Conservation (phyloP, 2,329 filamentous ascomycete genomes). For the Clarireedia hainanense region DNA sequence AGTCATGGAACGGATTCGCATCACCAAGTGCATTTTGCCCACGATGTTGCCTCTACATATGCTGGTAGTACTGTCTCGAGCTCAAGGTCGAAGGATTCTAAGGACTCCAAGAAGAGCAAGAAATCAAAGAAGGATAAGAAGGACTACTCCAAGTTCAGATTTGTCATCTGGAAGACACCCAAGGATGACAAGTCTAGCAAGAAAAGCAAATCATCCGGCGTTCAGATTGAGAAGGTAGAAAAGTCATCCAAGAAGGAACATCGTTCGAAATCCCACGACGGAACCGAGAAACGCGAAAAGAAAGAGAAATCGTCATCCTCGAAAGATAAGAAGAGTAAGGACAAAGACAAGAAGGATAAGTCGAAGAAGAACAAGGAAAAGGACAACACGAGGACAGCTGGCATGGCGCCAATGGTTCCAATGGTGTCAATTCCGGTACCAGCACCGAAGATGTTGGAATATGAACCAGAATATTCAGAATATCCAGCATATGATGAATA, state of each 20-base stretch:
- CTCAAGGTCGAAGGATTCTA: conserved; percentile 7
- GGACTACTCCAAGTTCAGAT: neutral
- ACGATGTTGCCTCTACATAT: conserved; percentile 3
- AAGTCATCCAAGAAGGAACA: conserved; percentile 13
- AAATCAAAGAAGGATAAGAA: conserved; percentile 3
- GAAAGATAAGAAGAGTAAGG: conserved; percentile 3
- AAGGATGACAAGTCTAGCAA: conserved; percentile 3
- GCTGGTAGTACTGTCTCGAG: neutral
- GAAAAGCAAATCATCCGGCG: conserved; percentile 11
- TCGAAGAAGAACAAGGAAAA: conserved; percentile 9
- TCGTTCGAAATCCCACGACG: neutral
- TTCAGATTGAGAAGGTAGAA: conserved; percentile 10
- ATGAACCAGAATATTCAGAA: neutral
- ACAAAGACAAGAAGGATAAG: conserved; percentile 11
- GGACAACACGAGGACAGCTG: conserved; percentile 2
- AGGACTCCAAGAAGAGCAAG: neutral
- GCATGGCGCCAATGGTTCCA: neutral
- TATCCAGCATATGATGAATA: neutral
- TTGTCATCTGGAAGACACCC: neutral
- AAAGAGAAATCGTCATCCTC: neutral
- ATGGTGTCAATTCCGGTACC: neutral
- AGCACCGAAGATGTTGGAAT: neutral
- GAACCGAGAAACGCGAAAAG: conserved; percentile 8
- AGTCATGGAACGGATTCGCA: conserved; percentile 1
- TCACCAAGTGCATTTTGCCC: conserved; percentile 13